These are phyloP conservation scores for Colletotrichum sp. DNA, from an alignment of 2,329 filamentous ascomycete genomes.

Conservation along the genomic window DNA sequence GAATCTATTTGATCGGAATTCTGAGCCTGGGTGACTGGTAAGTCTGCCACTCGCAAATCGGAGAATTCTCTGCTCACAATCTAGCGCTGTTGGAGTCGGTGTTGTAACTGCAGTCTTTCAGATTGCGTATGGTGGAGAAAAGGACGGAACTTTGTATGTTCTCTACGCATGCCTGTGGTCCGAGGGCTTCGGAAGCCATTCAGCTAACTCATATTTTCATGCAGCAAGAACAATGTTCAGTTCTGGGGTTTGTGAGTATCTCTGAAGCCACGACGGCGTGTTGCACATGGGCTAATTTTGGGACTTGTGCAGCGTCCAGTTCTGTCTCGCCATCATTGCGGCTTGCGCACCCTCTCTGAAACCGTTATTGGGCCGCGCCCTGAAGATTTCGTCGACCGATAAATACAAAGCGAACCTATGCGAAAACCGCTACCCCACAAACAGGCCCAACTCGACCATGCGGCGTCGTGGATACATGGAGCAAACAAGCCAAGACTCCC, in stretches of 20 bases:
- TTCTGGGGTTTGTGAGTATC: background rate
- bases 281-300: background rate
- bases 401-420: background rate
- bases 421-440: background rate
- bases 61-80: constrained; percentile 22
- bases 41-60: constrained; percentile 30
- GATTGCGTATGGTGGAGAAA: constrained; percentile 22
- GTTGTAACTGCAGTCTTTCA: constrained; percentile 41
- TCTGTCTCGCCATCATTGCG: background rate
- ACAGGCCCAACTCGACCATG: background rate
- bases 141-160: background rate
- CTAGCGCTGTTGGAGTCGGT: constrained; percentile 43
- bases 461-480: background rate
- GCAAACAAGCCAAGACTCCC: background rate
- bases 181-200: rapidly evolving
- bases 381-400: background rate
- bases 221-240: background rate
- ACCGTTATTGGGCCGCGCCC: background rate
- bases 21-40: background rate
- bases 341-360: background rate
- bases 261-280: background rate
- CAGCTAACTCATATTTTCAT: rapidly evolving
- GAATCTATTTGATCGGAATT: constrained; percentile 40
- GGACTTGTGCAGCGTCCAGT: background rate
- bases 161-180: rapidly evolving